Conservation (phyloP, 306 rosid genomes). For the Crotalaria pallida region DNA sequence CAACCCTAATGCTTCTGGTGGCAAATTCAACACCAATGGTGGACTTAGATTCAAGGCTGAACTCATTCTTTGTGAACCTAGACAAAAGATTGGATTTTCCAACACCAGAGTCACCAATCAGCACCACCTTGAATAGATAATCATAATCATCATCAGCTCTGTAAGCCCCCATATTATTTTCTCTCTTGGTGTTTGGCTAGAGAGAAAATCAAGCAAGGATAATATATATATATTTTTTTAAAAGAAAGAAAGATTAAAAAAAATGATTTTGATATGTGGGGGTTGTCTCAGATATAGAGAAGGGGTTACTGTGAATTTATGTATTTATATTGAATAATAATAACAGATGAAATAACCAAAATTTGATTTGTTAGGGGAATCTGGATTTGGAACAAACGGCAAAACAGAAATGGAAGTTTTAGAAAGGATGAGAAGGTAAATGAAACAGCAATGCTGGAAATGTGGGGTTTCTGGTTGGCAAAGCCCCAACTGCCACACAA, state of each 20-base stretch:
- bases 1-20: conserved; percentile 75
- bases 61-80: conserved; percentile 72
- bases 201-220: conserved; percentile 21
- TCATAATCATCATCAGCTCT: conserved; percentile 85
- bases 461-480: conserved; percentile 15
- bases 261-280: neutral
- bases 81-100: conserved; percentile 86
- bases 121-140: conserved; percentile 71
- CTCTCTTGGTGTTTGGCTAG: conserved; percentile 12
- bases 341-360: neutral
- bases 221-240: too few relatives aligned
- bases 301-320: conserved; percentile 15
- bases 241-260: too few relatives aligned
- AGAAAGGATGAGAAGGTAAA: conserved; percentile 7
- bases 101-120: conserved; percentile 86
- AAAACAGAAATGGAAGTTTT: neutral
- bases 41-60: conserved; percentile 74
- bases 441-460: conserved; percentile 24
- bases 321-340: too few relatives aligned
- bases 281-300: conserved; percentile 3
- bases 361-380: neutral
- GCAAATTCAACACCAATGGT: conserved; percentile 93
- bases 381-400: conserved; percentile 21
- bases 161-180: conserved; percentile 67
- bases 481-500: neutral